Conservation (phyloP, 2,329 filamentous ascomycete species). For the Lachnellula hyalina region DNA sequence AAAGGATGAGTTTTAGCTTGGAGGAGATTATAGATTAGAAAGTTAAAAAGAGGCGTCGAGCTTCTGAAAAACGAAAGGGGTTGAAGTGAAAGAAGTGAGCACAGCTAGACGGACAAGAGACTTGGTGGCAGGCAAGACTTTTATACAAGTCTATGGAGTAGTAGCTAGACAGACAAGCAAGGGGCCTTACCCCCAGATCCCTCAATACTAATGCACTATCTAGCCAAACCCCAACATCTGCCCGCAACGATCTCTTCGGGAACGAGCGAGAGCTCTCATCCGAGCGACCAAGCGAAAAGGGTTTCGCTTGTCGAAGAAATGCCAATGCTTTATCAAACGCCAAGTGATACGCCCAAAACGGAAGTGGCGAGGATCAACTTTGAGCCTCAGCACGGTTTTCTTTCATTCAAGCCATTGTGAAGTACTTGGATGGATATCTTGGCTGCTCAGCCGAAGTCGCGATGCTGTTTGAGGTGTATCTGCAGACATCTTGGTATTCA, state of each 20-base stretch:
- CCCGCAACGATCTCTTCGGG: background rate
- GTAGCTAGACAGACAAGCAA: slow-evolving; percentile 1
- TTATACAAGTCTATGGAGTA: slow-evolving; percentile 22
- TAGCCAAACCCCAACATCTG: slow-evolving; percentile 12
- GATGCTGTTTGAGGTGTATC: slow-evolving; percentile 15
- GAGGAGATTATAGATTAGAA: slow-evolving; percentile 16
- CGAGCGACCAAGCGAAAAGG: background rate
- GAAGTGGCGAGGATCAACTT: slow-evolving; percentile 3
- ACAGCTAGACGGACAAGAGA: slow-evolving; percentile 18
- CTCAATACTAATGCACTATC: slow-evolving; percentile 12
- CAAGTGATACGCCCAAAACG: slow-evolving; percentile 22
- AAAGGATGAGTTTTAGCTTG: slow-evolving; percentile 2
- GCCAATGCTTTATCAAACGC: slow-evolving; percentile 25
- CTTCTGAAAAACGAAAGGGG: slow-evolving; percentile 19
- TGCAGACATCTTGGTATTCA: slow-evolving; percentile 13
- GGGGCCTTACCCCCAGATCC: slow-evolving; percentile 6
- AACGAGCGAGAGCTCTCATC: background rate
- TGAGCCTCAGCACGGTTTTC: slow-evolving; percentile 17
- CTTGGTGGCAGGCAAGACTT: slow-evolving; percentile 12
- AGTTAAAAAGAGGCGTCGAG: slow-evolving; percentile 25
- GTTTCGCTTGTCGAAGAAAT: slow-evolving; percentile 16
- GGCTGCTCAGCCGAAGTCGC: slow-evolving; percentile 20
- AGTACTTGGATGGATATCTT: slow-evolving; percentile 15
- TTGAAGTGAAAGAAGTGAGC: slow-evolving; percentile 20
- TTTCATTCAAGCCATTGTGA: slow-evolving; percentile 7